Evolutionary conservation across 2,329 filamentous ascomycete species (phyloP), one percentile per base, ranked within the genome.

Genomic region (Diaporthe citriasiana): DNA sequence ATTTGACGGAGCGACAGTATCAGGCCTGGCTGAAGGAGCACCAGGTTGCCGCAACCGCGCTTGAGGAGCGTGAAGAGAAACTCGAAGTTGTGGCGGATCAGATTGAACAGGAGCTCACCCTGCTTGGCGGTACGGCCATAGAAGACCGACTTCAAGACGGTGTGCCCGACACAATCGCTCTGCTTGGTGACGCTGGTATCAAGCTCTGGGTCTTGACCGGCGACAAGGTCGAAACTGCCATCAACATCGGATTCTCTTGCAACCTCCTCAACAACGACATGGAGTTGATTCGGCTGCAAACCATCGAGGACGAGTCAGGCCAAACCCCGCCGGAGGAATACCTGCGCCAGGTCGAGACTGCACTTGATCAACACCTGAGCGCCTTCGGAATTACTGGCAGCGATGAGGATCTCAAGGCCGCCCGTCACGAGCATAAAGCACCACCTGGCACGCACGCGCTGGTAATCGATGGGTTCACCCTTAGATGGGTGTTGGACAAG

Each of bases 231-330:
- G 97, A 99, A 85, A 99, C 97, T 33, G 97, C 97, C 73, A 99
- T 99, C 91, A 99, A 99, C 85, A 99, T 99, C 81, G 97, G 97
- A 3, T 99, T 98, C 84, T 99, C 97, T 15, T 99, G 97, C 87
- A 99, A 99, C 79, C 88, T 99, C 42, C 90, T 99, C 72, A 95
- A 96, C 84, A 99, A 98, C 83, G 94, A 98, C 78, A 98, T 99
- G 97, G 97, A 99, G 78, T 87, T 99, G 76, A 94, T 99, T 77
- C 91, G 97, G 65, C 88, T 99, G 78, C 97, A 97, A 81, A 89
- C 97, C 40, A 90, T 94, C 1, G 94, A 97, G 77, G 93, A 95
- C 72, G 89, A 92, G 75, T 81, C 85, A 13, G 84, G 89, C 22
- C 79, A 85, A 30, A 84, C 84, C 0, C 76, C 82, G 0, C 85